phyloP scores from a whole-genome alignment of 176 grass and related monocot species.

The Oryza meyeriana region DNA sequence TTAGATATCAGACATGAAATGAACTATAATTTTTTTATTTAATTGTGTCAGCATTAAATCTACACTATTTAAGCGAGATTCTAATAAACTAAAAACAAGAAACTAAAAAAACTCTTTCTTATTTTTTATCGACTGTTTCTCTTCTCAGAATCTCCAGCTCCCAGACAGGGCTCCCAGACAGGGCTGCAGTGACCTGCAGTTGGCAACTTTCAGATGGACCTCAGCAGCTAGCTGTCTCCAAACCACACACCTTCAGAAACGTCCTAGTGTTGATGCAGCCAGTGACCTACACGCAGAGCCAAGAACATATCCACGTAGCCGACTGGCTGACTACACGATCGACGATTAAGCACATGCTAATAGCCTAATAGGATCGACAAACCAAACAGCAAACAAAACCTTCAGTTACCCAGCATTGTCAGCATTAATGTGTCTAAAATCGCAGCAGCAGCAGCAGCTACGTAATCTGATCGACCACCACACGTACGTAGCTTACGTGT shows the following conservation, averaged over 20 bases:
- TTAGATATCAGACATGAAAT: too few relatives aligned
- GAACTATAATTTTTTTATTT: too few relatives aligned
- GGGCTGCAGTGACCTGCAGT: too few relatives aligned
- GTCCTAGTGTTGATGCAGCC: slow-evolving; percentile 7
- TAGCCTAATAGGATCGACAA: background rate
- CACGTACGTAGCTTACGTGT: background rate
- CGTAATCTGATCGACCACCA: background rate
- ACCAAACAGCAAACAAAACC: background rate
- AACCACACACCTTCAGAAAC: background rate
- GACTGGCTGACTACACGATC: background rate
- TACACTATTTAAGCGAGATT: too few relatives aligned
- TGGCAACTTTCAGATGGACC: background rate
- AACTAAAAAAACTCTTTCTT: too few relatives aligned
- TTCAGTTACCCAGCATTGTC: slow-evolving; percentile 8
- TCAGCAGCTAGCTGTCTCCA: background rate
- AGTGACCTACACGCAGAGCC: background rate
- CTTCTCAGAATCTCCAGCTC: too few relatives aligned
- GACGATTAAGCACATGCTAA: slow-evolving; percentile 7
- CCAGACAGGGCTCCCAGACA: too few relatives aligned
- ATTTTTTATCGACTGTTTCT: too few relatives aligned
- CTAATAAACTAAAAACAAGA: too few relatives aligned
- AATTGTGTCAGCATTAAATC: too few relatives aligned
- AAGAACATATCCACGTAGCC: slow-evolving; percentile 13
- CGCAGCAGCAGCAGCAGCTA: background rate
- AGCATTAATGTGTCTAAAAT: background rate